Evolutionary conservation across 2,329 filamentous ascomycete genomes (phyloP).

Genomic region (Penicillium sp.): DNA sequence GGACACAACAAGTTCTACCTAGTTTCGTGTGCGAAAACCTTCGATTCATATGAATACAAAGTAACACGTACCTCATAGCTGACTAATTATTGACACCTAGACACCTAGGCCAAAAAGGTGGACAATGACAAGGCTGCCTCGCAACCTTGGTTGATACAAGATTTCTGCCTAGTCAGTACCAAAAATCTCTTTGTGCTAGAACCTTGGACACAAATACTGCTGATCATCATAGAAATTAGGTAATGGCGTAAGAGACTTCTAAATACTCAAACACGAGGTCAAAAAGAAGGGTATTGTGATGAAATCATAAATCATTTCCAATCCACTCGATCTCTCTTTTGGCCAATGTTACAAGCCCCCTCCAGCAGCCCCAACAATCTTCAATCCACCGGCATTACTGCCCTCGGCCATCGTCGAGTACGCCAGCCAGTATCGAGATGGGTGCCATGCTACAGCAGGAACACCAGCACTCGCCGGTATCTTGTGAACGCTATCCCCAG

Average conservation of each 20-base stretch:
- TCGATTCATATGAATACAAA: too few relatives aligned
- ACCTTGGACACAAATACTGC: neutral
- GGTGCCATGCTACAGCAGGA: slow-evolving; percentile 49
- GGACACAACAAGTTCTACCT: too few relatives aligned
- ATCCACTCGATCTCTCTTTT: neutral
- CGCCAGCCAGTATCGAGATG: slow-evolving; percentile 47
- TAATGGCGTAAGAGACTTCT: too few relatives aligned
- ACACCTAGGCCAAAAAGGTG: too few relatives aligned
- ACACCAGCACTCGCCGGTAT: slow-evolving; percentile 40
- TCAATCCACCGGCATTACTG: slow-evolving; percentile 40
- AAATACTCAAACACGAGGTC: neutral
- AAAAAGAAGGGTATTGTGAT: neutral
- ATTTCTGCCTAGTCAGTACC: neutral
- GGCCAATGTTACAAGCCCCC: slow-evolving; percentile 27
- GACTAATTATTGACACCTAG: too few relatives aligned
- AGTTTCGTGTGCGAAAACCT: too few relatives aligned
- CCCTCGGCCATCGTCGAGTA: slow-evolving; percentile 45
- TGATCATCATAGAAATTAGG: too few relatives aligned
- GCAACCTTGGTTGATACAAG: neutral
- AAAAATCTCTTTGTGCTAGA: neutral
- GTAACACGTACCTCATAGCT: too few relatives aligned
- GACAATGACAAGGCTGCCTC: neutral
- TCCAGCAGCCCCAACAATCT: slow-evolving; percentile 46
- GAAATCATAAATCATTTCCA: neutral
- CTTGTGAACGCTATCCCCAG: slow-evolving; percentile 46